Percentiles rank a stretch among this genome's conserved stretches.
Conservation (phyloP, 1,139 yeast genomes). For the Saccharomycopsis hybrid region DNA sequence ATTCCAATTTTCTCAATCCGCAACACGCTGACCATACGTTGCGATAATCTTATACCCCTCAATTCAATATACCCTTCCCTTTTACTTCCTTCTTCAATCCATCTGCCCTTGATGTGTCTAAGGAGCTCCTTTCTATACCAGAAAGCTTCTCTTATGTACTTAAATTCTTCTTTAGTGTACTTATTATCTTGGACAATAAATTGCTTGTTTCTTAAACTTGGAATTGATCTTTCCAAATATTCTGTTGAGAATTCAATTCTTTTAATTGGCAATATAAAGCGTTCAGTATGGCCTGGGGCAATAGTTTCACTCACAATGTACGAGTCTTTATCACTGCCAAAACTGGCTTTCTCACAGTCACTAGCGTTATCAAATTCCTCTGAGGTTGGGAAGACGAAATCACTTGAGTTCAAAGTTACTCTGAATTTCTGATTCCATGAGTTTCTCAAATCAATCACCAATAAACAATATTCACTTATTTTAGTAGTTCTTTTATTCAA, state of each 20-base stretch:
- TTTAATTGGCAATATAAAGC: constrained; percentile 66
- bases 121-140: constrained; percentile 75
- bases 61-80: constrained; percentile 58
- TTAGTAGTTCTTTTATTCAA: constrained; percentile 26
- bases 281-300: constrained; percentile 45
- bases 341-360: constrained; percentile 23
- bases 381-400: constrained; percentile 19
- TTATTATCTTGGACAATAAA: constrained; percentile 54
- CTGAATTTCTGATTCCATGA: constrained; percentile 51
- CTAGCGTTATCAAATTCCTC: constrained; percentile 28
- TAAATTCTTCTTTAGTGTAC: constrained; percentile 45
- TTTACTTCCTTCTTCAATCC: constrained; percentile 40
- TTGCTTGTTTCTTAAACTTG: constrained; percentile 71
- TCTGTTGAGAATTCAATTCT: constrained; percentile 42
- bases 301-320: constrained; percentile 29
- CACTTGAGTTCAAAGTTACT: constrained; percentile 27
- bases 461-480: constrained; percentile 49
- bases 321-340: constrained; percentile 24
- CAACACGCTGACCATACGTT: constrained; percentile 44
- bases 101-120: constrained; percentile 51
- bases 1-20: constrained; percentile 44
- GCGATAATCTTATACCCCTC: constrained; percentile 55
- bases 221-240: constrained; percentile 50
- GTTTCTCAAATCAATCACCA: constrained; percentile 65
- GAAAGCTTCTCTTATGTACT: constrained; percentile 53